Evolutionary conservation across 2,329 filamentous ascomycete species (phyloP).

Genomic region (Ophiocordyceps camponoti-floridani): DNA sequence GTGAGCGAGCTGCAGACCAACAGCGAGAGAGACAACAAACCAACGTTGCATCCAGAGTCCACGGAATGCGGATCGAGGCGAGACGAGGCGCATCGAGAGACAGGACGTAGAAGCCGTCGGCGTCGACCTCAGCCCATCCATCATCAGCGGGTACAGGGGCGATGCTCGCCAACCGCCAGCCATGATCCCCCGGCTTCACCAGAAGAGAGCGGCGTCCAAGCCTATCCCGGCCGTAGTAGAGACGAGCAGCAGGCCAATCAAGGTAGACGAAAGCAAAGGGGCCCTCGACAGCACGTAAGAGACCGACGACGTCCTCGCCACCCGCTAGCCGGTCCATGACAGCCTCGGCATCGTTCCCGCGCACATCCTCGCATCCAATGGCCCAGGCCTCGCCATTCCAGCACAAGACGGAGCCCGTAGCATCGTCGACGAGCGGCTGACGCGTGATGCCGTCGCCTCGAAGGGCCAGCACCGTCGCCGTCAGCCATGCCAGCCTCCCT

Average conservation of each 20-base stretch:
- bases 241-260: slow-evolving; percentile 37
- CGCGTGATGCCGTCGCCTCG: slow-evolving; percentile 51
- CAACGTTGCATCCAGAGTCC: slow-evolving; percentile 18
- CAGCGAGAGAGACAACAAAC: slow-evolving; percentile 19
- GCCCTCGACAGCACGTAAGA: slow-evolving; percentile 48
- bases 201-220: slow-evolving; percentile 76
- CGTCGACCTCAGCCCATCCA: slow-evolving; percentile 65
- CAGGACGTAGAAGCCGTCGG: slow-evolving; percentile 62
- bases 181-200: slow-evolving; percentile 21
- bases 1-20: background rate
- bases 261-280: slow-evolving; percentile 84
- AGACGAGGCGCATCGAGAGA: slow-evolving; percentile 22
- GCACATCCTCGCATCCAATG: slow-evolving; percentile 37
- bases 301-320: slow-evolving; percentile 22
- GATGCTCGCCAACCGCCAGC: slow-evolving; percentile 53
- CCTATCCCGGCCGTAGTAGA: slow-evolving; percentile 78
- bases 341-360: slow-evolving; percentile 60
- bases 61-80: slow-evolving; percentile 10
- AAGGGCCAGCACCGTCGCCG: slow-evolving; percentile 81
- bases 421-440: slow-evolving; percentile 51
- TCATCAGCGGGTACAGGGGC: slow-evolving; percentile 28
- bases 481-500: slow-evolving; percentile 38
- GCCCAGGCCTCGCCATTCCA: slow-evolving; percentile 98
- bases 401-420: slow-evolving; percentile 52
- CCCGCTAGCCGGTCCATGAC: slow-evolving; percentile 41